A percentile compares a stretch with the other conserved stretches of the same genome.
phyloP scores from a whole-genome alignment of 257 asterid species.

The Lycium ferocissimum region DNA sequence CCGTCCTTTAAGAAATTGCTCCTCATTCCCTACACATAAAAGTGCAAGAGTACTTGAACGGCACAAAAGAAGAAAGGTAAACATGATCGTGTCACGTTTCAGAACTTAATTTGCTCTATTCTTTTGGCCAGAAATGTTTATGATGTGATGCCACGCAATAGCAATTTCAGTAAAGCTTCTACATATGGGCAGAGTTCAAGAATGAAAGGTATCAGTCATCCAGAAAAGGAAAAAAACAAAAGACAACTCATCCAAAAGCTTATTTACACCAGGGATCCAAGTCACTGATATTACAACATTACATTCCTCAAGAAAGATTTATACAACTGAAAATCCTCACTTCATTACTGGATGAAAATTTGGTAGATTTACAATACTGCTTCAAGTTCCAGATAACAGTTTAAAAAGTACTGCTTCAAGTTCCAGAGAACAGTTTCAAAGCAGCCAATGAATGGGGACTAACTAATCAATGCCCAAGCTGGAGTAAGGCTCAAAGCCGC shows the following conservation, averaged over 20 bases:
- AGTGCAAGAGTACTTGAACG: not conserved
- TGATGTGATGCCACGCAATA: not conserved
- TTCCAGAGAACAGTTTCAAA: constrained; percentile 11
- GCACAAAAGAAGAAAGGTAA: not conserved
- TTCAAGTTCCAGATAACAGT: constrained; percentile 23
- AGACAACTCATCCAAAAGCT: not conserved
- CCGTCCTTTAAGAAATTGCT: not conserved
- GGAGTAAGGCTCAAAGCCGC: constrained; percentile 77
- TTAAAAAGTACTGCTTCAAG: not conserved
- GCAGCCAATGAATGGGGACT: constrained; percentile 1
- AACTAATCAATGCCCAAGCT: constrained; percentile 78
- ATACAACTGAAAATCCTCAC: constrained; percentile 31
- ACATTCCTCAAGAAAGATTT: constrained; percentile 32
- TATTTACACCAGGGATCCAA: not conserved
- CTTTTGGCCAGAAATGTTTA: not conserved
- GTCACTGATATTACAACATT: not conserved
- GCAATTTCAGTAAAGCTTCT: not conserved
- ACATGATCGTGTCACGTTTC: not conserved
- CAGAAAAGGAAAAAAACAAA: not conserved
- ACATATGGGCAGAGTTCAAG: not conserved
- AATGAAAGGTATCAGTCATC: not conserved
- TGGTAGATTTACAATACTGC: constrained; percentile 30
- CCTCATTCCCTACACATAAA: not conserved
- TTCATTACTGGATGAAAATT: constrained; percentile 15
- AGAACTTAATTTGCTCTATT: not conserved